phyloP scores from a whole-genome alignment of 129 eudicot species.

The Ambrosia trifida region DNA sequence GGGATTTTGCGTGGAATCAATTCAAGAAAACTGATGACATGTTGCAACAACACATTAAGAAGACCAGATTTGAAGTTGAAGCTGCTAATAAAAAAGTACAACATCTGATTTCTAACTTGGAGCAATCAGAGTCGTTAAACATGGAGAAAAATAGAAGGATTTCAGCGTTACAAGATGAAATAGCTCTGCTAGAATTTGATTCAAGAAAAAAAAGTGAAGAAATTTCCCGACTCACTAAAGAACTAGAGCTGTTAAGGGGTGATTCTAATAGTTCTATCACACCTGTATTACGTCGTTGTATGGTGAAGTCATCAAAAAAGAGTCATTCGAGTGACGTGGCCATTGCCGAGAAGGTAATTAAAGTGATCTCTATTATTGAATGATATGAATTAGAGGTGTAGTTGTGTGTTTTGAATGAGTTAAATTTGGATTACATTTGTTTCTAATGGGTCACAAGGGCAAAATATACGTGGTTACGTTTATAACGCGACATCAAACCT shows the following conservation, averaged over 20 bases:
- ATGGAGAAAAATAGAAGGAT: constrained; percentile 42
- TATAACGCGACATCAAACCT: no score
- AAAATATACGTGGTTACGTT: no score
- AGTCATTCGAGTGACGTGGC: constrained; percentile 26
- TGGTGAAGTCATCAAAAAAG: constrained; percentile 17
- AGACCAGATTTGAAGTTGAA: constrained; percentile 43
- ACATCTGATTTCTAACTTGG: constrained; percentile 34
- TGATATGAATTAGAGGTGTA: constrained; percentile 31
- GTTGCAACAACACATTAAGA: constrained; percentile 38
- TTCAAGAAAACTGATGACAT: constrained; percentile 45
- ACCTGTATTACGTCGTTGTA: constrained; percentile 52
- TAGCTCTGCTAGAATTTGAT: constrained; percentile 43
- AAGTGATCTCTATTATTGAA: constrained; percentile 1
- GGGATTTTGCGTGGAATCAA: constrained; percentile 70
- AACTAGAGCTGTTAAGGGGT: constrained; percentile 38
- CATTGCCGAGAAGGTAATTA: constrained; percentile 47
- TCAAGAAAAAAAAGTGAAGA: constrained; percentile 53
- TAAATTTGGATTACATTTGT: no score
- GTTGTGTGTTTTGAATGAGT: no score
- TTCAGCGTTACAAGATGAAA: constrained; percentile 38
- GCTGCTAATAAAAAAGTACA: constrained; percentile 48
- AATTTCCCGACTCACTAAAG: constrained; percentile 46
- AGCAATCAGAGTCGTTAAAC: constrained; percentile 48
- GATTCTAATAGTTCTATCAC: constrained; percentile 31
- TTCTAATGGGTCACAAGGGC: constrained; percentile 15